Percentiles rank a stretch among this genome's conserved stretches.
phyloP scores from a whole-genome alignment of 805 yeast genomes.

The Saturnispora halmiae region DNA sequence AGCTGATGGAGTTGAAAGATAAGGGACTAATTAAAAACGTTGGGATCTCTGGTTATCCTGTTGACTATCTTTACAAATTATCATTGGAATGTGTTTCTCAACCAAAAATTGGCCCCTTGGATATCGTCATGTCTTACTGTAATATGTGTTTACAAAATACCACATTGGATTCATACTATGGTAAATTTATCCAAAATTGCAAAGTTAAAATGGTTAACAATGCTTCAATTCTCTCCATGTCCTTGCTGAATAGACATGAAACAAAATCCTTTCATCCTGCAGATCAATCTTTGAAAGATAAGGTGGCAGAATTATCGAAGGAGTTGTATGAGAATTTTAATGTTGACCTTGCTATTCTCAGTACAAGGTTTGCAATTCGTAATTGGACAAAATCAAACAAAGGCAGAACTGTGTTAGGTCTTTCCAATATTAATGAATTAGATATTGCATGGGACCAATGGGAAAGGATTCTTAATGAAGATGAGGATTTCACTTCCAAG shows the following conservation, averaged over 20 bases:
- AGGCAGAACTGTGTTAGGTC: conserved; percentile 72
- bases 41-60: conserved; percentile 86
- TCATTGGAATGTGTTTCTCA: conserved; percentile 32
- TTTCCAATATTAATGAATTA: conserved; percentile 56
- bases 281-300: conserved; percentile 42
- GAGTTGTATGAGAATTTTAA: conserved; percentile 30
- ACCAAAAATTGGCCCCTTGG: conserved; percentile 52
- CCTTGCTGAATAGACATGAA: conserved; percentile 57
- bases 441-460: conserved; percentile 51
- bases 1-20: conserved; percentile 48
- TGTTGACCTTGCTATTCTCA: conserved; percentile 70
- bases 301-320: conserved; percentile 38
- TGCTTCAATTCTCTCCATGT: conserved; percentile 86
- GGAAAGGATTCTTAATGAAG: conserved; percentile 35
- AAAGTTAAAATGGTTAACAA: conserved; percentile 54
- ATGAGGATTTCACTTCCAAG: conserved; percentile 21
- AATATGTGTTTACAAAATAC: conserved; percentile 78
- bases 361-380: conserved; percentile 65
- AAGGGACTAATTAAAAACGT: conserved; percentile 56
- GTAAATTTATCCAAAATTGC: conserved; percentile 42
- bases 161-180: conserved; percentile 37
- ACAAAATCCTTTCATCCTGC: conserved; percentile 83
- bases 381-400: conserved; percentile 38
- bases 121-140: conserved; percentile 68
- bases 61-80: conserved; percentile 51